phyloP scores from a whole-genome alignment of 176 grass and related monocot genomes.

The Rhynchospora breviuscula region DNA sequence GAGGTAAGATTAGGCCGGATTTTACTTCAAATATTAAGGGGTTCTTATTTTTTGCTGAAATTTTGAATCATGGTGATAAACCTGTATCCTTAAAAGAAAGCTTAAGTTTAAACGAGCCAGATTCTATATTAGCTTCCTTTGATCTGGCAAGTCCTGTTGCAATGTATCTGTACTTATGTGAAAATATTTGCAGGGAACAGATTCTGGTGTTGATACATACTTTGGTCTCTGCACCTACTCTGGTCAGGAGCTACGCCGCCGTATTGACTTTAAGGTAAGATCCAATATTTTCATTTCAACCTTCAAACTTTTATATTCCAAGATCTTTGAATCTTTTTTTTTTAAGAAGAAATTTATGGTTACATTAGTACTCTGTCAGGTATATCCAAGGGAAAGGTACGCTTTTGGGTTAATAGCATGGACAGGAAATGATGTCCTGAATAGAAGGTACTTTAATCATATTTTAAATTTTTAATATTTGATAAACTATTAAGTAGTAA shows the following conservation, averaged over 20 bases:
- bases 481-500: neutral
- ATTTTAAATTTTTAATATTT: neutral
- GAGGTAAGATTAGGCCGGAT: constrained; percentile 42
- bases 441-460: constrained; percentile 48
- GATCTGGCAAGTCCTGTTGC: neutral
- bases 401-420: constrained; percentile 77
- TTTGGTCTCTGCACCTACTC: constrained; percentile 97
- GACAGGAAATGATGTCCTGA: constrained; percentile 98
- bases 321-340: neutral
- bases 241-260: constrained; percentile 61
- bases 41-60: neutral
- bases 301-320: neutral
- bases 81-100: neutral
- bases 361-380: constrained; percentile 29
- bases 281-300: neutral
- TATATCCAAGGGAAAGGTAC: constrained; percentile 78
- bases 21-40: neutral
- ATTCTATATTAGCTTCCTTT: neutral
- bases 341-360: neutral
- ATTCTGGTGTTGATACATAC: constrained; percentile 84
- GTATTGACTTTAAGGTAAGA: constrained; percentile 84
- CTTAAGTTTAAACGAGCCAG: neutral
- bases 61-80: neutral
- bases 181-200: constrained; percentile 61
- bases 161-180: neutral